Conservation (phyloP, 768 basidiomycete species). For the Tylopilus plumbeoviolaceoides region DNA sequence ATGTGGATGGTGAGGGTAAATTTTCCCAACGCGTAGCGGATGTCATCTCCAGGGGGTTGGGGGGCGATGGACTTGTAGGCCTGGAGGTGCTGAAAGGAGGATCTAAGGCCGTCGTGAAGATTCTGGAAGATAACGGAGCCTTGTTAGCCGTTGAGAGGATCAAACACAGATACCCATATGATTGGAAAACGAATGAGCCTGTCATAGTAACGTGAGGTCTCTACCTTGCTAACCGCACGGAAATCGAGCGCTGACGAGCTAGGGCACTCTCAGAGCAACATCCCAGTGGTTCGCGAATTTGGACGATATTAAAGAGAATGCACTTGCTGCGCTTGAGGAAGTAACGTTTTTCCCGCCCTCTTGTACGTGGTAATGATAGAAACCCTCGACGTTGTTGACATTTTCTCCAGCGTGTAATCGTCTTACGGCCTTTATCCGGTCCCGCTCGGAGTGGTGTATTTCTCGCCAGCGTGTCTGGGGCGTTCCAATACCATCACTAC, state of each 20-base stretch:
- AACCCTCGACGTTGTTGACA: not conserved
- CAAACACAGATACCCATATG: constrained; percentile 90
- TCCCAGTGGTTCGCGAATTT: constrained; percentile 98
- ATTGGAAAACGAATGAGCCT: constrained; percentile 93
- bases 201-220: constrained; percentile 75
- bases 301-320: constrained; percentile 74
- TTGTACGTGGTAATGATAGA: constrained; percentile 47
- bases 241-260: not conserved
- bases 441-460: constrained; percentile 98
- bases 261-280: constrained; percentile 57
- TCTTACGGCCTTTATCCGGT: constrained; percentile 78
- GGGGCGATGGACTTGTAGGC: constrained; percentile 56
- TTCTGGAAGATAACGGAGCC: constrained; percentile 49
- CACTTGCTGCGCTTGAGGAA: constrained; percentile 60
- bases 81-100: constrained; percentile 74
- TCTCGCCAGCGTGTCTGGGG: constrained; percentile 98
- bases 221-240: not conserved
- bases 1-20: constrained; percentile 66
- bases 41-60: constrained; percentile 36
- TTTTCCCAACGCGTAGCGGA: constrained; percentile 59
- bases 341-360: constrained; percentile 74
- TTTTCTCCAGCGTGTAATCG: constrained; percentile 66
- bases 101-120: constrained; percentile 55
- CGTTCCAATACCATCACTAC: constrained; percentile 88
- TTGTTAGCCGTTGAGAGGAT: constrained; percentile 67